These are phyloP conservation scores for Pythium folliculosum DNA, from an alignment of 352 stramenopile genomes.

Conservation along the genomic window DNA sequence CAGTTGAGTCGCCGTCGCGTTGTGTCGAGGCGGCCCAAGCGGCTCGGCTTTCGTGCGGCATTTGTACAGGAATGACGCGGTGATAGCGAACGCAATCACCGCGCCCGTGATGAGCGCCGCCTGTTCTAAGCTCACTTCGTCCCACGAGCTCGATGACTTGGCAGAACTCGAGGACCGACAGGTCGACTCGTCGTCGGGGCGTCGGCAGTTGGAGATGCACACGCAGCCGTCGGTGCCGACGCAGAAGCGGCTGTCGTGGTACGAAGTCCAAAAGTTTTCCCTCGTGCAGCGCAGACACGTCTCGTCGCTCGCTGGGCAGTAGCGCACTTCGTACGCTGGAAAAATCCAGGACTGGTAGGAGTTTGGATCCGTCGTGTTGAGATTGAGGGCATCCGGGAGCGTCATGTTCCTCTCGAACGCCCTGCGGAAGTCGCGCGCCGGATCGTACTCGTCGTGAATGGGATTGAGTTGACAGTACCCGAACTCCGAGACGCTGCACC, in stretches of 20 bases:
- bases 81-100: not conserved
- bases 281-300: not conserved
- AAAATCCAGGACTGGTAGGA: not conserved
- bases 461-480: not conserved
- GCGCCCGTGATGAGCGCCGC: no score
- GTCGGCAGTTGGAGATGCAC: constrained; percentile 16
- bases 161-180: not conserved
- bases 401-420: not conserved
- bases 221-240: constrained; percentile 16
- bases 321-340: not conserved
- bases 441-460: not conserved
- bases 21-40: not conserved
- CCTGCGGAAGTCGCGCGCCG: not conserved
- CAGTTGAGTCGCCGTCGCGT: not conserved
- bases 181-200: not conserved
- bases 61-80: not conserved
- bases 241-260: constrained; percentile 20
- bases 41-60: not conserved
- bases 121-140: not conserved
- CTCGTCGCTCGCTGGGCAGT: not conserved
- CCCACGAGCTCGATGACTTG: no score
- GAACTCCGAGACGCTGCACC: not conserved
- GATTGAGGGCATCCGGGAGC: not conserved
- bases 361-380: not conserved
- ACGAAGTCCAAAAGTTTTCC: not conserved